Evolutionary conservation across 164 flowering plant species (phyloP), one percentile per base, ranked within the genome.

Genomic region (Litsea cubeba): DNA sequence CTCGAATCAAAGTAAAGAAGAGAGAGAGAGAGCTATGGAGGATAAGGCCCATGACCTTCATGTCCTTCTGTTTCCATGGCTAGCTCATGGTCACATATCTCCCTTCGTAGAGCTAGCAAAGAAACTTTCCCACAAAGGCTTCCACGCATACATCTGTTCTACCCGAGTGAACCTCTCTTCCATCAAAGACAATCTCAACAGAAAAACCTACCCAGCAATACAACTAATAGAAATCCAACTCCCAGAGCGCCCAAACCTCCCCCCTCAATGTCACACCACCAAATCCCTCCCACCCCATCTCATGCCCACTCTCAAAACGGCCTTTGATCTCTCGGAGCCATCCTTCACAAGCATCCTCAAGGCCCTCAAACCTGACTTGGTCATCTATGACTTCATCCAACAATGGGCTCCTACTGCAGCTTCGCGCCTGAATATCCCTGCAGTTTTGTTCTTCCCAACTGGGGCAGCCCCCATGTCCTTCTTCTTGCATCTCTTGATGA

Each of bases 31-130:
- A 82, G 63, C 96, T 0, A 62, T 92, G 71, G 80, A 95, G 80
- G 94, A 30, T 10, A 68, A 57, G 24, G 71, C 49, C 50, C 50
- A 74, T 17, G 51, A 15, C 69, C 78, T 51, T 64, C 74, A 35
- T 25, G 73, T 81, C 69, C 74, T 81, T 25, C 75, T 81, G 83
- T 50, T 78, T 26, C 83, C 83, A 78, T 81, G 83, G 81, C 76
- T 81, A 58, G 86, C 86, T 8, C 84, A 83, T 71, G 84, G 83
- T 20, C 86, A 84, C 77, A 78, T 80, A 50, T 80, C 84, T 20
- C 86, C 86, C 26, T 84, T 77, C 75, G 40, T 82, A 67, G 84
- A 82, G 76, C 75, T 84, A 40, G 86, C 86, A 65, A 83, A 84
- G 72, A 76, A 58, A 24, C 88, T 88, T 14, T 23, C 80, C 1